Conservation (phyloP, 768 basidiomycete genomes). For the Boletales sp. region DNA sequence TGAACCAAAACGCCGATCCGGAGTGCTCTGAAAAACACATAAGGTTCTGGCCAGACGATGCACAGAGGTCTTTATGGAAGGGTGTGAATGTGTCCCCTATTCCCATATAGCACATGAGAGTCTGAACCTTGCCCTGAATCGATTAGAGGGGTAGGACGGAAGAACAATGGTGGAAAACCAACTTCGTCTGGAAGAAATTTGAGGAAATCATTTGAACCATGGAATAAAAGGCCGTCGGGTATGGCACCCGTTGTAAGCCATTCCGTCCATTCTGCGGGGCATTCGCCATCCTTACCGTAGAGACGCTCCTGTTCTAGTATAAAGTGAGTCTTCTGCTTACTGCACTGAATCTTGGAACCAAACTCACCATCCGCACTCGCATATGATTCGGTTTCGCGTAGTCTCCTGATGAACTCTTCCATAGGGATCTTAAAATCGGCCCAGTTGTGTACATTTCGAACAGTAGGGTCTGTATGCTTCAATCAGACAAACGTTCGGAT, state of each 20-base stretch:
- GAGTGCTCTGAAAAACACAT: constrained; percentile 77
- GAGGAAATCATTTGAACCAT: constrained; percentile 55
- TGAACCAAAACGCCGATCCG: constrained; percentile 83
- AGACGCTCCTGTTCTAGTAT: constrained; percentile 52
- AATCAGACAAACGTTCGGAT: constrained; percentile 4
- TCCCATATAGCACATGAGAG: constrained; percentile 84
- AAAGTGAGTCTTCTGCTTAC: not conserved
- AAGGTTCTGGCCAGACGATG: constrained; percentile 80
- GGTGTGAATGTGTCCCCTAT: constrained; percentile 82
- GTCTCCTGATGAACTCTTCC: constrained; percentile 48
- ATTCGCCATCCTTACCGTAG: constrained; percentile 77
- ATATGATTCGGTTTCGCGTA: constrained; percentile 34
- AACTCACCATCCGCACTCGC: constrained; percentile 38
- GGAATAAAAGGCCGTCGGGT: constrained; percentile 51
- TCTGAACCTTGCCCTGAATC: constrained; percentile 59
- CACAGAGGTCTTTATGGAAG: constrained; percentile 82
- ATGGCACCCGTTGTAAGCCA: constrained; percentile 55
- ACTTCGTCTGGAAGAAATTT: constrained; percentile 53
- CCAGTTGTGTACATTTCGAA: constrained; percentile 61
- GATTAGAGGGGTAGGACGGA: constrained; percentile 2
- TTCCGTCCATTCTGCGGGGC: constrained; percentile 60
- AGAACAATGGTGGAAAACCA: constrained; percentile 14
- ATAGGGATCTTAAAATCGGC: constrained; percentile 51
- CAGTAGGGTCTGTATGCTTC: constrained; percentile 44
- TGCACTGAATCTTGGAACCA: not conserved